Conservation (phyloP, 495 filamentous ascomycete species). For the Aspergillus sclerotiicarbonarius region DNA sequence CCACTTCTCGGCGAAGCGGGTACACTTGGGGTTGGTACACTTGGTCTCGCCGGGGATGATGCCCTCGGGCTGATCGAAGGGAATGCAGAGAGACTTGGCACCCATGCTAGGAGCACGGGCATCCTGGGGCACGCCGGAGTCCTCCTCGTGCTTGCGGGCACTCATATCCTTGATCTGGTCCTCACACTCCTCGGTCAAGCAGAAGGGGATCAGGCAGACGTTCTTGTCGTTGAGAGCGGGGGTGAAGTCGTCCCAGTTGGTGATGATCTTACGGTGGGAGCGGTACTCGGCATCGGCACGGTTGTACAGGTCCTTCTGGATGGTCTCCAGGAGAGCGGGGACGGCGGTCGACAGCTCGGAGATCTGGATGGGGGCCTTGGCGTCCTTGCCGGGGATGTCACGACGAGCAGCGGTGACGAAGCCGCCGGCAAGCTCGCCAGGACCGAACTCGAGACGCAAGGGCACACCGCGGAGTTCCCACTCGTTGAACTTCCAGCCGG, state of each 20-base stretch:
- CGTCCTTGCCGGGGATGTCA: slow-evolving; percentile 66
- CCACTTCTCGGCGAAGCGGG: slow-evolving; percentile 69
- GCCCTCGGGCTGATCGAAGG: slow-evolving; percentile 89
- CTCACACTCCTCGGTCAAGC: slow-evolving; percentile 78
- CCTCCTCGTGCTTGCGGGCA: slow-evolving; percentile 65
- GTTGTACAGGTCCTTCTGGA: slow-evolving; percentile 81
- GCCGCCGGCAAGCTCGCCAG: slow-evolving; percentile 81
- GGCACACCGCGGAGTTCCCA: slow-evolving; percentile 95
- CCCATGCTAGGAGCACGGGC: slow-evolving; percentile 89
- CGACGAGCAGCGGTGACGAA: slow-evolving; percentile 83
- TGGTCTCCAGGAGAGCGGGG: slow-evolving; percentile 78
- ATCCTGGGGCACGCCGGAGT: slow-evolving; percentile 67
- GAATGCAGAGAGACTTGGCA: slow-evolving; percentile 96
- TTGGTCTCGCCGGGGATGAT: slow-evolving; percentile 77
- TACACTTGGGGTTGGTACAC: slow-evolving; percentile 85
- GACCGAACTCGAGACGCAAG: slow-evolving; percentile 89
- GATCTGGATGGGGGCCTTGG: slow-evolving; percentile 72
- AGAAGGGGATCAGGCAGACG: slow-evolving; percentile 83
- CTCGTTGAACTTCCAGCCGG: slow-evolving; percentile 97
- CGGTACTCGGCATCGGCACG: slow-evolving; percentile 76
- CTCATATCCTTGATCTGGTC: slow-evolving; percentile 91
- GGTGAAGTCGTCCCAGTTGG: slow-evolving; percentile 84
- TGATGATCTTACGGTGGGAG: slow-evolving; percentile 74
- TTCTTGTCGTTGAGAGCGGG: slow-evolving; percentile 90
- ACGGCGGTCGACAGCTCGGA: slow-evolving; percentile 66